Evolutionary conservation across 148 eudicot species (phyloP).

Genomic region (Heliamphora exappendiculata): DNA sequence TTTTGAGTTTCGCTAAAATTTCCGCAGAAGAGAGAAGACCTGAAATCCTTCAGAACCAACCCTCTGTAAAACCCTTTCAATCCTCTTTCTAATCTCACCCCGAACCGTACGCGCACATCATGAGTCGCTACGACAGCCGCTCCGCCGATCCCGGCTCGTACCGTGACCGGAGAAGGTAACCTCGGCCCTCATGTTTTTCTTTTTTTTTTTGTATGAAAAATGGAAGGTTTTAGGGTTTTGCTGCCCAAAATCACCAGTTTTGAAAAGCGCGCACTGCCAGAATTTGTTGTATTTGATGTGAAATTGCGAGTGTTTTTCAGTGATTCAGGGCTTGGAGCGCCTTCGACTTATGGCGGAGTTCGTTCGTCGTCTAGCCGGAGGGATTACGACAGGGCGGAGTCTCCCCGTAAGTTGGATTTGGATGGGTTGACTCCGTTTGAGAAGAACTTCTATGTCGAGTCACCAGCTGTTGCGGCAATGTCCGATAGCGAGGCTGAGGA

Average conservation of each 20-base stretch:
- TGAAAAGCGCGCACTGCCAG: background rate
- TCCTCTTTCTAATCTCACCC: background rate
- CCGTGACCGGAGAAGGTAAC: slow-evolving; percentile 91
- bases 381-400: slow-evolving; percentile 31
- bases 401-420: slow-evolving; percentile 71
- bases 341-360: slow-evolving; percentile 27
- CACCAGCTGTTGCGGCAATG: slow-evolving; percentile 63
- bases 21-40: background rate
- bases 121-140: slow-evolving; percentile 95
- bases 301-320: slow-evolving; percentile 23
- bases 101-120: background rate
- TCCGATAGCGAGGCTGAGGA: slow-evolving; percentile 68
- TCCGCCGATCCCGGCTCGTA: slow-evolving; percentile 78
- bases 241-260: background rate
- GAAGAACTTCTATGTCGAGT: slow-evolving; percentile 86
- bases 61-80: background rate
- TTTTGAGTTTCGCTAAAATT: background rate
- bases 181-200: background rate
- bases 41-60: background rate
- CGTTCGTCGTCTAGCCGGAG: slow-evolving; percentile 35
- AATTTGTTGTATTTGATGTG: background rate
- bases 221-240: background rate
- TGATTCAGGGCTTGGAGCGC: slow-evolving; percentile 58
- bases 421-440: slow-evolving; percentile 81
- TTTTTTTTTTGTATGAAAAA: background rate